Evolutionary conservation across 169 alveolate genomes (phyloP), one percentile per base, ranked within the genome.

Genomic region (Eimeria brunetti): DNA sequence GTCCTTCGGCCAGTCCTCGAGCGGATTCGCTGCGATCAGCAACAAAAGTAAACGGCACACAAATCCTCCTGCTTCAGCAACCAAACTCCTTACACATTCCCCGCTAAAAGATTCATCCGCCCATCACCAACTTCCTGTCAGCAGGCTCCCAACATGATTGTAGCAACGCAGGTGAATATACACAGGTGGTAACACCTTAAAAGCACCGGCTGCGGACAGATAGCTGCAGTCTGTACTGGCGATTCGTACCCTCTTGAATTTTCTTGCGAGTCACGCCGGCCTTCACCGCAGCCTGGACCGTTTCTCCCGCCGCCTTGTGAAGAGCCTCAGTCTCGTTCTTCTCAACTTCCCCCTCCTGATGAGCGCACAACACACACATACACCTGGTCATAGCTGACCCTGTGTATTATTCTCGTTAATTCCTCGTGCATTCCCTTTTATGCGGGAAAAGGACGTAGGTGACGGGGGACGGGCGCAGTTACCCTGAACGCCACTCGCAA

Each of bases 1-100:
- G 94, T 97, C 98, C 53, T 94, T 96, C 24, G 98, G 98, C 97
- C 98, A 97, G 93, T 97, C 98, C 64, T 97, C 97, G 36, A 97
- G 89, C 8, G 98, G 98, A 84, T 96, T 97, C 44, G 95, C 94
- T 46, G 96, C 94, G 20, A 49, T 18, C 88, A 22, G 67, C 46
- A n/a, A 90, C 2, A 62, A 46, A 53, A 30, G 76, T 22, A 51
- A 30, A 41, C 75, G 56, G 58, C 60, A 53, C 60, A 84, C 73
- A 60, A 53, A 0, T 73, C 46, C 51, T 69, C 80, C n/a, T 30
- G 46, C 80, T 22, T 0, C 18, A 64, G n/a, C 80, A 69, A 69
- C n/a, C 51, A 7, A 49, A 36, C 44, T 18, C 27, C 27, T 11
- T 69, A n/a, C 46, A 16, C 80, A 24, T 69, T 24, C 49, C 80